These are phyloP conservation scores for Hypoxylon perforatum DNA, from an alignment of 495 filamentous ascomycete species.

Conservation along the genomic window DNA sequence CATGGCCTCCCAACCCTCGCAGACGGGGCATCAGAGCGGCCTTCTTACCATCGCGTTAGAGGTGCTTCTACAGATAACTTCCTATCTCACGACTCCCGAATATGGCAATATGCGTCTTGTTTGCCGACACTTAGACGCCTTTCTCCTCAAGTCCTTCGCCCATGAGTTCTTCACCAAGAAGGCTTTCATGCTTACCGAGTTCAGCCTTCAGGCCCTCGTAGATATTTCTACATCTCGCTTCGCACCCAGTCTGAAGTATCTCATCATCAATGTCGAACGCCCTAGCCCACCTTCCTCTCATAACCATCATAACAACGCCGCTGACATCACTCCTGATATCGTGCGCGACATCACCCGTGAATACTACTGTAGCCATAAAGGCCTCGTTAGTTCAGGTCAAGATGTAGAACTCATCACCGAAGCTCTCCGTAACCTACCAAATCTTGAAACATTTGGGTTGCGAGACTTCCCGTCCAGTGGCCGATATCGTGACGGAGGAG, in stretches of 20 bases:
- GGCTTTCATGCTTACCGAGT: slow-evolving; percentile 63
- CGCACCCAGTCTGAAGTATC: slow-evolving; percentile 52
- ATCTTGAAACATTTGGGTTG: slow-evolving; percentile 60
- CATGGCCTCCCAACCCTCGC: slow-evolving; percentile 14
- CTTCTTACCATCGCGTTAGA: slow-evolving; percentile 49
- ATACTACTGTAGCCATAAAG: slow-evolving; percentile 38
- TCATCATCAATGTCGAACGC: slow-evolving; percentile 60
- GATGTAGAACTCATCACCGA: slow-evolving; percentile 60
- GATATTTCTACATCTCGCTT: slow-evolving; percentile 64
- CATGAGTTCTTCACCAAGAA: slow-evolving; percentile 66
- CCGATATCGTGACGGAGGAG: slow-evolving; percentile 33
- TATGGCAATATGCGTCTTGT: slow-evolving; percentile 58
- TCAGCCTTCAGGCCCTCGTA: slow-evolving; percentile 61
- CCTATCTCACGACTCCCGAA: slow-evolving; percentile 55
- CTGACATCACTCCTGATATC: background rate
- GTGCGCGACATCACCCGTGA: slow-evolving; percentile 14
- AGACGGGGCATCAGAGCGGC: background rate
- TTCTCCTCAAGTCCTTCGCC: slow-evolving; percentile 58
- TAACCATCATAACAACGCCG: background rate
- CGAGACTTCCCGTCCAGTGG: slow-evolving; percentile 55
- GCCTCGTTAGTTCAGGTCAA: slow-evolving; percentile 51
- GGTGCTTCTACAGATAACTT: slow-evolving; percentile 55
- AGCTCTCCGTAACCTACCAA: slow-evolving; percentile 59
- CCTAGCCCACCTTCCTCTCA: slow-evolving; percentile 2
- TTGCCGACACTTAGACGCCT: slow-evolving; percentile 57